These are phyloP conservation scores for Cinchona pubescens DNA, from an alignment of 257 asterid species.

Conservation along the genomic window DNA sequence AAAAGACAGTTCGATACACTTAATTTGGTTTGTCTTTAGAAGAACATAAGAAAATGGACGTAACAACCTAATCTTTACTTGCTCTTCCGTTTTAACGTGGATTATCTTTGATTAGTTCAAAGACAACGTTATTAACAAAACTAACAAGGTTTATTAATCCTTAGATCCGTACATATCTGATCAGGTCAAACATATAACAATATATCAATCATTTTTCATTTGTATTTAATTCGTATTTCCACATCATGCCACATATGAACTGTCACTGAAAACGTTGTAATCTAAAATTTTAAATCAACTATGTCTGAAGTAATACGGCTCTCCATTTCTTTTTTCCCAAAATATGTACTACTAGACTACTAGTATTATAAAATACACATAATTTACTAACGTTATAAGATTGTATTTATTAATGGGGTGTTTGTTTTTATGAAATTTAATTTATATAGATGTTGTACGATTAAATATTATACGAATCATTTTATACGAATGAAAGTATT, in stretches of 20 bases:
- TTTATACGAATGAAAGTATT: too few species aligned
- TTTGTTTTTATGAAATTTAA: too few species aligned
- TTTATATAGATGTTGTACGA: too few species aligned
- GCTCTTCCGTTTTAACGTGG: background rate
- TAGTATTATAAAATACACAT: background rate
- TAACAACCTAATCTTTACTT: conserved; percentile 12
- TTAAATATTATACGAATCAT: too few species aligned
- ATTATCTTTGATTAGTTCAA: conserved; percentile 7
- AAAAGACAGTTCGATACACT: background rate
- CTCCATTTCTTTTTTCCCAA: background rate
- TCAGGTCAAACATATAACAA: conserved; percentile 28
- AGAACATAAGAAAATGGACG: background rate
- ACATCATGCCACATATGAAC: conserved; percentile 5
- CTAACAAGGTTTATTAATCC: background rate
- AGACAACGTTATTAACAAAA: background rate
- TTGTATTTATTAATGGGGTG: too few species aligned
- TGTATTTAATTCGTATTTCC: background rate
- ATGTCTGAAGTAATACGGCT: conserved; percentile 8
- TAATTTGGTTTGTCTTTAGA: background rate
- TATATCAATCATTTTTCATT: background rate
- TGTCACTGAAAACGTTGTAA: conserved; percentile 25
- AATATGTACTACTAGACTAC: background rate
- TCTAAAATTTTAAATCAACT: conserved; percentile 7
- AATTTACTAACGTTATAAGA: background rate
- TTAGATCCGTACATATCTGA: conserved; percentile 17